These are phyloP conservation scores for Effrenium voratum DNA, from an alignment of 73 alveolate genomes.

Conservation along the genomic window DNA sequence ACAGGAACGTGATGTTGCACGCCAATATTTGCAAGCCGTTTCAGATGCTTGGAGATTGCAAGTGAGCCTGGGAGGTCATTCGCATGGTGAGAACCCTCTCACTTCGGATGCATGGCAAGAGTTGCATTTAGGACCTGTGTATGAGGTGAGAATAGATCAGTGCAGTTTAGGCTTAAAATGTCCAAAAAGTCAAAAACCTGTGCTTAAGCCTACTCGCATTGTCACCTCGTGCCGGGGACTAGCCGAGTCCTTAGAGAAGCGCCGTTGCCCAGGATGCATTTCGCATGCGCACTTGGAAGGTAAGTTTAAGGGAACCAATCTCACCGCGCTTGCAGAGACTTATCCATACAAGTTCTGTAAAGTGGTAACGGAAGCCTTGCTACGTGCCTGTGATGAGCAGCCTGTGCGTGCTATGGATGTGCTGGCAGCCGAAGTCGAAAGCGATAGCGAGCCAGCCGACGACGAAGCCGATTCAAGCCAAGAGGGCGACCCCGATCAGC, in stretches of 20 bases:
- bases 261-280: background rate
- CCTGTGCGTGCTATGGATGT: background rate
- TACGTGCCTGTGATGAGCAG: too few species aligned
- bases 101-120: background rate
- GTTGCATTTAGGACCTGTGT: background rate
- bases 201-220: background rate
- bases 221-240: background rate
- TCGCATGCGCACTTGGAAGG: background rate
- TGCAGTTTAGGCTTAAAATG: background rate
- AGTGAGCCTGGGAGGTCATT: background rate
- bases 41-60: conserved; percentile 23
- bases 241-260: background rate
- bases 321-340: background rate
- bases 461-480: conserved; percentile 3
- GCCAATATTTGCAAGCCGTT: background rate
- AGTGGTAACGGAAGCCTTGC: background rate
- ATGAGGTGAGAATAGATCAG: background rate
- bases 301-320: background rate
- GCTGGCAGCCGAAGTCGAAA: too few species aligned
- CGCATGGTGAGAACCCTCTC: conserved; percentile 12
- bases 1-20: background rate
- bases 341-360: background rate
- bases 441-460: background rate
- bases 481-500: background rate
- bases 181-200: background rate